These are phyloP conservation scores for Coprinopsis strossmayeri DNA, from an alignment of 768 basidiomycete genomes.

Conservation along the genomic window DNA sequence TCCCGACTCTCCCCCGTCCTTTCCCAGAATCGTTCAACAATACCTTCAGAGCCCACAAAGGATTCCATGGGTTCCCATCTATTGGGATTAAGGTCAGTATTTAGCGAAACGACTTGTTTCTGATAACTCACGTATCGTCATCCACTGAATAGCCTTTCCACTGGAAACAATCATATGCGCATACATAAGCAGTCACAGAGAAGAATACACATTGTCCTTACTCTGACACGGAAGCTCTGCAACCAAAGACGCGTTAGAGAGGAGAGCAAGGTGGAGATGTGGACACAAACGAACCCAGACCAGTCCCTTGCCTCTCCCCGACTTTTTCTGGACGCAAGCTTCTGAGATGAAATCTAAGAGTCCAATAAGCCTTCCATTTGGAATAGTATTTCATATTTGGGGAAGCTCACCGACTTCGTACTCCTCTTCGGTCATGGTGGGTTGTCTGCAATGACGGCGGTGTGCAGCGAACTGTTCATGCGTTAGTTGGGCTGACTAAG, in stretches of 20 bases:
- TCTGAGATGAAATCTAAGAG: slow-evolving; percentile 43
- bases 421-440: slow-evolving; percentile 10
- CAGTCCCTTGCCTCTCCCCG: slow-evolving; percentile 33
- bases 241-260: slow-evolving; percentile 6
- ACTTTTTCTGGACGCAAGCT: slow-evolving; percentile 44
- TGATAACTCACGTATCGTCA: slow-evolving; percentile 53
- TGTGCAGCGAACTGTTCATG: too few species aligned
- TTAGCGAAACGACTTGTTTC: too few species aligned
- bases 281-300: slow-evolving; percentile 39
- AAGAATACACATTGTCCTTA: too few species aligned
- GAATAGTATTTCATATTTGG: background rate
- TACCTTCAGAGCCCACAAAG: slow-evolving; percentile 50
- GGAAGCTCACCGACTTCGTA: slow-evolving; percentile 10
- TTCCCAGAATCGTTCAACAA: slow-evolving; percentile 47
- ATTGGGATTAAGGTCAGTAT: too few species aligned
- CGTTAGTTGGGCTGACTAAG: background rate
- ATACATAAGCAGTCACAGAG: background rate
- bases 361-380: background rate
- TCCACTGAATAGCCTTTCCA: slow-evolving; percentile 53
- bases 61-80: slow-evolving; percentile 69
- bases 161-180: slow-evolving; percentile 22
- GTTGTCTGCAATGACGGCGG: too few species aligned
- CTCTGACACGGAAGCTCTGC: slow-evolving; percentile 56
- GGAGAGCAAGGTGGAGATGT: slow-evolving; percentile 8
- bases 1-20: slow-evolving; percentile 46